Base-by-base conservation (phyloP, 257 asterid species). In the Fraxinus quadrangulata region DNA sequence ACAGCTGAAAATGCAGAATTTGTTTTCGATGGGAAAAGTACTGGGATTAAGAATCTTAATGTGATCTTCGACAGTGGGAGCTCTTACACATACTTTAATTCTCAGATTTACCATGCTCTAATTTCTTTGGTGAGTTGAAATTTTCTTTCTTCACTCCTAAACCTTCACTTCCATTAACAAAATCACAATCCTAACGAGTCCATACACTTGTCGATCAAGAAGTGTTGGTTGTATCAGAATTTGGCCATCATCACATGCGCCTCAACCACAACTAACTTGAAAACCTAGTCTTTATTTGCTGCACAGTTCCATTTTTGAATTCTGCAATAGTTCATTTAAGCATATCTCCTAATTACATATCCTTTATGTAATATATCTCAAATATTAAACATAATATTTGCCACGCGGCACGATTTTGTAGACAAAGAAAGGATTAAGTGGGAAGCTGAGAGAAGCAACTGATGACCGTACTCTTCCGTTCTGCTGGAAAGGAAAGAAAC, bases 51-150 rank as follows among this genome's bases (percentile, higher is more conserved):
- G 88, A 89, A 92, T 78, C 97, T 95, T 17, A 79, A 80, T 36
- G 86, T 93, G 34, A 88, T 93, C n/a, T 93, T 95, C 72, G 99
- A 95, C 87, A 95, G 99, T 70, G 99, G 99, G 84, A 95, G 99
- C 81, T 95, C 99, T 33, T 95, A 89, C 79, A 92, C 92, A 47
- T 95, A 95, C 87, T 85, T 95, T 24, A 86, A 77, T 77, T 89
- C 96, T 75, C 96, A 88, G 78, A 87, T 92, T 67, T 95, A 92
- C 79, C 90, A 85, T 14, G 61, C 90, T 40, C 80, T 93, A 30
- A 83, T 95, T 71, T 86, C 95, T 67, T 75, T 83, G 85, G 99
- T 95, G 88, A 84, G 94, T 77, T 82, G 67, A 73, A 40, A 26
- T 39, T 21, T 75, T 73, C 34, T 17, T 34, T 59, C 40, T 31